phyloP scores from a whole-genome alignment of 164 flowering plant genomes.

The Litsea cubeba region DNA sequence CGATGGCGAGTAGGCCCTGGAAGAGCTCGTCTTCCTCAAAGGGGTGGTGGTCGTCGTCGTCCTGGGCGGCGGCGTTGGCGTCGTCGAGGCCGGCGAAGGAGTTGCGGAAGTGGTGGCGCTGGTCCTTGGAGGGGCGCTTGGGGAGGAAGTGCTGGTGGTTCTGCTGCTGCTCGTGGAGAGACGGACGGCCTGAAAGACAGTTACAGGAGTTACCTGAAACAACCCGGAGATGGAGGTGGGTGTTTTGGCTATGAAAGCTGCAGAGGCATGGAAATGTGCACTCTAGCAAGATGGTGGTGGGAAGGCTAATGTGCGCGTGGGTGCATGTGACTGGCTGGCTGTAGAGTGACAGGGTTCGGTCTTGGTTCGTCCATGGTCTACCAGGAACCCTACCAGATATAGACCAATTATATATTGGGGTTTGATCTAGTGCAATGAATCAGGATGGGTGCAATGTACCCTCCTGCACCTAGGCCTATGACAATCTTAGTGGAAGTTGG shows the following conservation, averaged over 20 bases:
- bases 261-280: neutral
- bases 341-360: neutral
- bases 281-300: neutral
- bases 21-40: slow-evolving; percentile 36
- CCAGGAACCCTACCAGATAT: no score
- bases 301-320: neutral
- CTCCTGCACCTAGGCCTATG: no score
- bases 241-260: neutral
- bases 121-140: slow-evolving; percentile 32
- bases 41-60: slow-evolving; percentile 38
- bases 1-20: slow-evolving; percentile 75
- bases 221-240: neutral
- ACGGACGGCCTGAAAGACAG: slow-evolving; percentile 56
- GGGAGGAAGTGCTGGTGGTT: slow-evolving; percentile 16
- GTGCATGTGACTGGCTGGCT: neutral
- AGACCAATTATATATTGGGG: no score
- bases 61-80: slow-evolving; percentile 31
- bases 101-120: slow-evolving; percentile 34
- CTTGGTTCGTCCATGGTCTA: no score
- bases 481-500: no score
- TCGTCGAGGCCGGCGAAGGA: slow-evolving; percentile 67
- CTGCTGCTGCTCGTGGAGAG: slow-evolving; percentile 47
- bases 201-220: slow-evolving; percentile 34
- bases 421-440: no score
- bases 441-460: no score